Evolutionary conservation across 2,329 filamentous ascomycete species (phyloP).

Genomic region (Ceratocystis colombiana): DNA sequence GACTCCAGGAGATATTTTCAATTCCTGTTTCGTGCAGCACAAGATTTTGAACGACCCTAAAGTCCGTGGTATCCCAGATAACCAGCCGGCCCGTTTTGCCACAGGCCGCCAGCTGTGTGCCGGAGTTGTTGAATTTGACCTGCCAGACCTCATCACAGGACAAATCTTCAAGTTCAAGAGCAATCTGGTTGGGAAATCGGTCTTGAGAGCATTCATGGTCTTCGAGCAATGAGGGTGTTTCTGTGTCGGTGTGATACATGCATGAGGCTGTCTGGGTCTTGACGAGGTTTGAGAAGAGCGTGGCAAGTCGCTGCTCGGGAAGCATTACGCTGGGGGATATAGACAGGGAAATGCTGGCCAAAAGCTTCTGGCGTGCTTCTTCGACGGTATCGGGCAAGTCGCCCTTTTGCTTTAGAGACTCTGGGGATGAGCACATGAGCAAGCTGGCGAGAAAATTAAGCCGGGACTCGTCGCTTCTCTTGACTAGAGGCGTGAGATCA

Average conservation of each 20-base stretch:
- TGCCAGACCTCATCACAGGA: constrained; percentile 76
- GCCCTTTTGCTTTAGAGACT: constrained; percentile 40
- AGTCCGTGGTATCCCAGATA: constrained; percentile 70
- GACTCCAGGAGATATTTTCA: constrained; percentile 80
- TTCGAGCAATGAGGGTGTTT: constrained; percentile 73
- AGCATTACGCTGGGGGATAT: constrained; percentile 97
- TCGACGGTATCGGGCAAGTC: constrained; percentile 65
- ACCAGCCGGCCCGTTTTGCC: constrained; percentile 64
- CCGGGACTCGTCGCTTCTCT: constrained; percentile 53
- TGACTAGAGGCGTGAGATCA: constrained; percentile 77
- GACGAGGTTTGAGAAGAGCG: constrained; percentile 74
- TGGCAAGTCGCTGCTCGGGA: constrained; percentile 76
- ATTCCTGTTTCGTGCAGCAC: constrained; percentile 60
- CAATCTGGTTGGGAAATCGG: constrained; percentile 65
- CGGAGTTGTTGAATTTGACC: constrained; percentile 80
- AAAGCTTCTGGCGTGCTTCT: constrained; percentile 66
- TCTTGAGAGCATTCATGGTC: constrained; percentile 75
- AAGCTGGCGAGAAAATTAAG: constrained; percentile 64
- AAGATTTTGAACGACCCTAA: constrained; percentile 51
- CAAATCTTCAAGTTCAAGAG: constrained; percentile 62
- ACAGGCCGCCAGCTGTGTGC: constrained; percentile 69
- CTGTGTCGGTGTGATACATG: constrained; percentile 73
- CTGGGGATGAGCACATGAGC: constrained; percentile 69
- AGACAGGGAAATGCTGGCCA: constrained; percentile 47
- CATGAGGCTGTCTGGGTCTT: constrained; percentile 72